phyloP scores from a whole-genome alignment of 163 green algal species.

The Chlamydomonas reinhardtii region DNA sequence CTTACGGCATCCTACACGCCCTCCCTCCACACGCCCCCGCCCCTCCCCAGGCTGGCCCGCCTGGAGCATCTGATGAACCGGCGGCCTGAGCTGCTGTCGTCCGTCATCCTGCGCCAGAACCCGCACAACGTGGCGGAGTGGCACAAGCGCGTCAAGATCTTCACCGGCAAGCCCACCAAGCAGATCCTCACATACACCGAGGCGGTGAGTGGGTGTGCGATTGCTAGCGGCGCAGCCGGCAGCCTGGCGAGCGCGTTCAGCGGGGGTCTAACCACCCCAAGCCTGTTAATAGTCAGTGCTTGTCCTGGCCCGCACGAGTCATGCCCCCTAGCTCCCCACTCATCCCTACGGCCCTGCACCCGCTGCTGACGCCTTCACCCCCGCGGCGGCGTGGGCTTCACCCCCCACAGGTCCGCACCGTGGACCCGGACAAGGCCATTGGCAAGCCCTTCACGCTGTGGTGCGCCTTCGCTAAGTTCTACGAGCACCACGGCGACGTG shows the following conservation, averaged over 20 bases:
- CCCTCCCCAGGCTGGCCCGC: constrained; percentile 80
- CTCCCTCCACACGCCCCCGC: background rate
- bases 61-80: constrained; percentile 92
- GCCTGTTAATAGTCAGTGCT: no score
- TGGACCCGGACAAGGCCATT: constrained; percentile 89
- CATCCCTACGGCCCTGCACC: no score
- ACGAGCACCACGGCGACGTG: constrained; percentile 95
- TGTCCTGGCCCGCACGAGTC: no score
- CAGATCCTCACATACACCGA: constrained; percentile 97
- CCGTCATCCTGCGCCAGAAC: constrained; percentile 98
- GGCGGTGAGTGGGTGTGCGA: constrained; percentile 76
- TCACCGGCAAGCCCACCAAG: constrained; percentile 82
- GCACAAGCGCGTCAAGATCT: constrained; percentile 98
- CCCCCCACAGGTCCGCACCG: constrained; percentile 71
- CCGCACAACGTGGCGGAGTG: constrained; percentile 98
- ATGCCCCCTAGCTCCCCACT: no score
- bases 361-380: background rate
- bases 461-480: constrained; percentile 95
- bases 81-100: constrained; percentile 92
- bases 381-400: no score
- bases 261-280: no score
- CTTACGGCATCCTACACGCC: no score
- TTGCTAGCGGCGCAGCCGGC: no score
- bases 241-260: no score
- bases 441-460: constrained; percentile 91